Percentiles rank a stretch among this genome's conserved stretches.
phyloP scores from a whole-genome alignment of 345 rosid genomes.

The Salix brachista region DNA sequence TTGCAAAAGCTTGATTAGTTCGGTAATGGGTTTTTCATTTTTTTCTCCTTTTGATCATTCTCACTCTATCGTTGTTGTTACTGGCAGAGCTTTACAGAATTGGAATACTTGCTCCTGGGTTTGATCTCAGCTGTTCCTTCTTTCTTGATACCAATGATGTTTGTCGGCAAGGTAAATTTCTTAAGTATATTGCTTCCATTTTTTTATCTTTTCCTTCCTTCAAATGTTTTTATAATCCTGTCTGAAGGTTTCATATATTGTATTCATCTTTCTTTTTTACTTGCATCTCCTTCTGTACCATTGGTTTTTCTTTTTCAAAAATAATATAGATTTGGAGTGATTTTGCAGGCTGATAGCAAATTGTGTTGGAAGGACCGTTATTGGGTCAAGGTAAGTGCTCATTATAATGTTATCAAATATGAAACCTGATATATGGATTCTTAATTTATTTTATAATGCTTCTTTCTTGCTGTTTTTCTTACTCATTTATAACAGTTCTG shows the following conservation, averaged over 20 bases:
- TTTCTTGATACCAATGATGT: slow-evolving; percentile 55
- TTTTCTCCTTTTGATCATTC: too few relatives aligned
- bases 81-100: slow-evolving; percentile 71
- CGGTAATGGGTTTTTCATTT: too few relatives aligned
- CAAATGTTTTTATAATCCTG: too few relatives aligned
- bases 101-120: slow-evolving; percentile 81
- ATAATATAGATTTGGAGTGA: not conserved
- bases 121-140: slow-evolving; percentile 85
- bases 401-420: not conserved
- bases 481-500: too few relatives aligned
- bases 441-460: not conserved
- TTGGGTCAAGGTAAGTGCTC: slow-evolving; percentile 89
- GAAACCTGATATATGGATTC: not conserved
- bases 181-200: not conserved
- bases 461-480: not conserved
- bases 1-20: too few relatives aligned
- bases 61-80: not conserved
- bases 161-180: slow-evolving; percentile 65
- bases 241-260: too few relatives aligned
- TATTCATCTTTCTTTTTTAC: not conserved
- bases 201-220: not conserved
- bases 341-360: slow-evolving; percentile 65
- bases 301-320: not conserved
- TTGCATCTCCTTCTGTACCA: not conserved
- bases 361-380: slow-evolving; percentile 74